These are phyloP conservation scores for Waltergamsia citrina DNA, from an alignment of 2,329 filamentous ascomycete species.

Conservation along the genomic window DNA sequence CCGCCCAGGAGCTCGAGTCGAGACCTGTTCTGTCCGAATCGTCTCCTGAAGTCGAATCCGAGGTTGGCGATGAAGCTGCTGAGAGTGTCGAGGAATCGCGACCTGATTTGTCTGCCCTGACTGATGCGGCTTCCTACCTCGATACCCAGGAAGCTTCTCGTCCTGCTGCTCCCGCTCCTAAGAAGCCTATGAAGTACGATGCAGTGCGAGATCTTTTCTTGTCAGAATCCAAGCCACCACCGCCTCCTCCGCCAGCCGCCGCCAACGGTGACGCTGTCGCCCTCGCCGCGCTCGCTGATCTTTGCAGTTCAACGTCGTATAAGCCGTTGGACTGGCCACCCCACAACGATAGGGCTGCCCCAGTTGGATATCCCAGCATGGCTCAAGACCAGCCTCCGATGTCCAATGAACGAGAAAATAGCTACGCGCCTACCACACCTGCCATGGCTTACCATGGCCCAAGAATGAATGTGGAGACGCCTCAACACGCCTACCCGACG, in stretches of 20 bases:
- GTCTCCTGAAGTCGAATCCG: conserved; percentile 15
- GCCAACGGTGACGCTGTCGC: conserved; percentile 12
- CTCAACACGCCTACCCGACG: too few species aligned
- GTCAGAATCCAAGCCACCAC: conserved; percentile 18
- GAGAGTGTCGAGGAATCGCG: conserved; percentile 7
- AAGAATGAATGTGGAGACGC: not conserved
- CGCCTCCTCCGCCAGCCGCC: conserved; percentile 10
- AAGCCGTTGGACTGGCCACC: not conserved
- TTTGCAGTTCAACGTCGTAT: conserved; percentile 21
- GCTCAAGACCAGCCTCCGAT: not conserved
- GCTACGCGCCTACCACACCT: conserved; percentile 3
- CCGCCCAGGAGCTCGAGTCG: conserved; percentile 19
- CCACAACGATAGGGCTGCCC: not conserved
- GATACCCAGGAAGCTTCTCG: conserved; percentile 6
- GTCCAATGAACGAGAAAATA: conserved; percentile 4
- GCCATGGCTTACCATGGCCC: not conserved
- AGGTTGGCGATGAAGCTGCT: conserved; percentile 10
- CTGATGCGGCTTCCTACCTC: conserved; percentile 11
- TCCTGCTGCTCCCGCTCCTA: conserved; percentile 2
- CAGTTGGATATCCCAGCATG: not conserved
- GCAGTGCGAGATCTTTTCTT: conserved; percentile 30
- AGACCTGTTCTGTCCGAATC: conserved; percentile 14
- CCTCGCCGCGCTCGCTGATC: conserved; percentile 22
- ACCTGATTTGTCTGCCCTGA: conserved; percentile 8
- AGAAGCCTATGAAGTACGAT: conserved; percentile 13